These are phyloP conservation scores for Volvox carteri DNA, from an alignment of 163 green algal species.

Conservation along the genomic window DNA sequence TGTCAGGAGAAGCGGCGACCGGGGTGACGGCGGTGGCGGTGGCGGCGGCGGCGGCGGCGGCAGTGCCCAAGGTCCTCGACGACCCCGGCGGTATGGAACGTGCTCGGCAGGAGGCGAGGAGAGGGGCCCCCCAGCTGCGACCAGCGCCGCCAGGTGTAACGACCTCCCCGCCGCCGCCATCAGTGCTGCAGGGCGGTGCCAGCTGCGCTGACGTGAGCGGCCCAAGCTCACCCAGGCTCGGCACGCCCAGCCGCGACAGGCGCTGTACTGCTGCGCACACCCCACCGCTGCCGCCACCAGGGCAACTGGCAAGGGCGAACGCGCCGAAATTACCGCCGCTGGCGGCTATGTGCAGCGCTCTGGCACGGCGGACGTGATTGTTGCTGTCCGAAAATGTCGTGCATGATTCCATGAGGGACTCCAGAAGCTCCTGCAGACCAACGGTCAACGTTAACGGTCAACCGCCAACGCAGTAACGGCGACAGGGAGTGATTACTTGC, in stretches of 20 bases:
- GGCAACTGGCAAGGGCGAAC: no score
- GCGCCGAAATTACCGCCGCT: no score
- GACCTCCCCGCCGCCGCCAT: not conserved
- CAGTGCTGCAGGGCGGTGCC: not conserved
- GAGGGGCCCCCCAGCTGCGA: no score
- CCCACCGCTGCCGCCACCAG: not conserved
- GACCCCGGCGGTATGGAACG: no score
- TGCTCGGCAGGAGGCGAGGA: no score
- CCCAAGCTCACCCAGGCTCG: not conserved
- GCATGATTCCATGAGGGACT: conserved; percentile 23
- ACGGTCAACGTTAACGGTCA: no score
- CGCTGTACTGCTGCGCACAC: not conserved
- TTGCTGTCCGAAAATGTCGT: conserved; percentile 1
- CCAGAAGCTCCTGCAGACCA: conserved; percentile 29
- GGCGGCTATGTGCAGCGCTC: not conserved
- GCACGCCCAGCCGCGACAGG: not conserved
- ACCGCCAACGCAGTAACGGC: no score
- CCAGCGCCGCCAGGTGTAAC: not conserved
- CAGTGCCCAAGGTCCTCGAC: not conserved
- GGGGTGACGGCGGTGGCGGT: not conserved
- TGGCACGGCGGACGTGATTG: not conserved
- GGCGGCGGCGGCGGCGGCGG: not conserved
- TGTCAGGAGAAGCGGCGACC: not conserved
- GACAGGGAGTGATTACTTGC: no score
- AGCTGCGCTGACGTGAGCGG: not conserved